Evolutionary conservation across 805 yeast species (phyloP).

Genomic region (Schizosaccharomyces octosporus): DNA sequence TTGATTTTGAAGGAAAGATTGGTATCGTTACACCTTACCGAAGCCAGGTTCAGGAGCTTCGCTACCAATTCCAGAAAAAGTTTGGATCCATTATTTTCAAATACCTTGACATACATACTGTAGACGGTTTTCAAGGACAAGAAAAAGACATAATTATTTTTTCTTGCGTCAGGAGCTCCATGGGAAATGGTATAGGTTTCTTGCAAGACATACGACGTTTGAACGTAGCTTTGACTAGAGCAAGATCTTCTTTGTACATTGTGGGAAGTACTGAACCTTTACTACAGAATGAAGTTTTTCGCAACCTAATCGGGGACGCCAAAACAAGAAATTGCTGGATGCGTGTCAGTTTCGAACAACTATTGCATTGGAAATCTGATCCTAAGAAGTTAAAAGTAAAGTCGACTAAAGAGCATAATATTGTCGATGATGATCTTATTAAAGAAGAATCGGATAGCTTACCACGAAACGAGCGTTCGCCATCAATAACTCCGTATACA

Average conservation of each 20-base stretch:
- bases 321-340: not conserved
- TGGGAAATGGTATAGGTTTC: slow-evolving; percentile 40
- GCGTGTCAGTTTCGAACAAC: not conserved
- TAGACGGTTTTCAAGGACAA: slow-evolving; percentile 96
- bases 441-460: too few relatives aligned
- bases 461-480: too few relatives aligned
- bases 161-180: slow-evolving; percentile 82
- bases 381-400: too few relatives aligned
- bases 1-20: slow-evolving; percentile 42
- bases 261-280: slow-evolving; percentile 33
- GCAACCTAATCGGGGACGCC: not conserved
- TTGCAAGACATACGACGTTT: slow-evolving; percentile 76
- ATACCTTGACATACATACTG: slow-evolving; percentile 70
- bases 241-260: slow-evolving; percentile 77
- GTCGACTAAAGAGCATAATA: too few relatives aligned
- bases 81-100: slow-evolving; percentile 43
- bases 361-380: not conserved
- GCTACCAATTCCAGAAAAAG: slow-evolving; percentile 27
- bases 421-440: too few relatives aligned
- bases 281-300: not conserved
- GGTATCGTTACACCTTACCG: slow-evolving; percentile 91
- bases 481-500: too few relatives aligned
- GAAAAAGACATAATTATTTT: slow-evolving; percentile 83
- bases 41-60: slow-evolving; percentile 47
- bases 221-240: slow-evolving; percentile 94